These are phyloP conservation scores for Acer campestre DNA, from an alignment of 345 rosid species.

Conservation along the genomic window DNA sequence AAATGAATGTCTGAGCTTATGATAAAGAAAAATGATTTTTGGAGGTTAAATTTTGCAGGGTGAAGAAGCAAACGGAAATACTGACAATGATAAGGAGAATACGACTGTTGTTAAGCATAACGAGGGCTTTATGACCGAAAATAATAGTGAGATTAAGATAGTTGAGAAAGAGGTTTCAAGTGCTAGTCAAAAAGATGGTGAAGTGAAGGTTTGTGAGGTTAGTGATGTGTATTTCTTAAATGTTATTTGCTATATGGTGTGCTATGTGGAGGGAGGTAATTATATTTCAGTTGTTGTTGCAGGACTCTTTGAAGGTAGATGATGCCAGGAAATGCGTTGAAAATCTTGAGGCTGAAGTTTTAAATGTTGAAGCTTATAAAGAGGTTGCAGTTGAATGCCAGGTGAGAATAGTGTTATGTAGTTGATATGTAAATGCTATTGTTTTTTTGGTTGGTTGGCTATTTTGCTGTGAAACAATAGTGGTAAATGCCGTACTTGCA, in stretches of 20 bases:
- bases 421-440: not conserved
- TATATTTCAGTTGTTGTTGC: slow-evolving; percentile 7
- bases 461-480: not conserved
- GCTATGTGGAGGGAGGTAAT: not conserved
- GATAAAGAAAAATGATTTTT: not conserved
- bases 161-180: slow-evolving; percentile 16
- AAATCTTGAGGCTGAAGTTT: not conserved
- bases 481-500: not conserved
- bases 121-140: slow-evolving; percentile 9
- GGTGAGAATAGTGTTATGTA: slow-evolving; percentile 13
- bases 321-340: not conserved
- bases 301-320: slow-evolving; percentile 24
- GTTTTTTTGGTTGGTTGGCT: not conserved
- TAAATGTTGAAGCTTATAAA: not conserved
- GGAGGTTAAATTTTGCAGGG: slow-evolving; percentile 15
- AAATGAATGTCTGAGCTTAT: no score
- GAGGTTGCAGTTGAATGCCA: slow-evolving; percentile 7
- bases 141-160: slow-evolving; percentile 16
- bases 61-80: slow-evolving; percentile 10
- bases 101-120: slow-evolving; percentile 5
- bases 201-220: slow-evolving; percentile 20
- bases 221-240: slow-evolving; percentile 3
- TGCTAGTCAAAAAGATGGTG: slow-evolving; percentile 6
- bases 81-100: slow-evolving; percentile 12
- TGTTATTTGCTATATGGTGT: not conserved